Evolutionary conservation across 1,284 basidiomycete genomes (phyloP).

Genomic region (Ustilago nuda): DNA sequence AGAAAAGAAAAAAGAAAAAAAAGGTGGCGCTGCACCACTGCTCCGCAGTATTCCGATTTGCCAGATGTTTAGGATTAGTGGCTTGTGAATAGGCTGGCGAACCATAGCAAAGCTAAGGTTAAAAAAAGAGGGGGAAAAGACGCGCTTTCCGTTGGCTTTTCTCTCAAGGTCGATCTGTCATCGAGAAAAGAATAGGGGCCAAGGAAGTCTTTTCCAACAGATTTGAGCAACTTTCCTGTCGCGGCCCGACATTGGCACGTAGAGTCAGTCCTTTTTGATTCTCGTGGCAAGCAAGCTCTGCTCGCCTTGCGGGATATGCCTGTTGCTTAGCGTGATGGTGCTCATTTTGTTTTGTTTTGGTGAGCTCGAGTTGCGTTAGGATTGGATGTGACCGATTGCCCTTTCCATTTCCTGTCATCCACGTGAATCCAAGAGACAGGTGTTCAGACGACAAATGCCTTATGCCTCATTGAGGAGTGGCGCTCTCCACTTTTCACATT

Average conservation of each 20-base stretch:
- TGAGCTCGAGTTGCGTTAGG: too few relatives aligned
- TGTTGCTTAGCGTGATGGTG: too few relatives aligned
- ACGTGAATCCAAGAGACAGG: not conserved
- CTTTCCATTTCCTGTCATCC: too few relatives aligned
- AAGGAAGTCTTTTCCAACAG: too few relatives aligned
- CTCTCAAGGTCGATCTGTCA: not conserved
- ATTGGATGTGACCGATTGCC: too few relatives aligned
- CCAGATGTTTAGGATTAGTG: constrained; percentile 1
- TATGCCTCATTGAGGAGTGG: not conserved
- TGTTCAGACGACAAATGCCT: not conserved
- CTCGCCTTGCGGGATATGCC: too few relatives aligned
- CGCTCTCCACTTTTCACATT: not conserved
- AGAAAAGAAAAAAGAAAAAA: too few relatives aligned
- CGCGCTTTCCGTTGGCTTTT: constrained; percentile 1
- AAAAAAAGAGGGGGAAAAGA: not conserved
- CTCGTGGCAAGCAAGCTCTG: too few relatives aligned
- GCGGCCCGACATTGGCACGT: too few relatives aligned
- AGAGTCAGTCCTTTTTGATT: too few relatives aligned
- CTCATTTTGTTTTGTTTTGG: too few relatives aligned
- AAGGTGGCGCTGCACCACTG: not conserved
- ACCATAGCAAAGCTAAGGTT: not conserved
- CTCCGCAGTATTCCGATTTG: not conserved
- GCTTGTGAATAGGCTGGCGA: not conserved
- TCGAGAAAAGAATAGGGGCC: not conserved
- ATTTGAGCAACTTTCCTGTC: too few relatives aligned